Percentiles rank a stretch among this genome's conserved stretches.
These are phyloP conservation scores for Macroventuria anomochaeta DNA, from an alignment of 2,329 filamentous ascomycete genomes.

Conservation along the genomic window DNA sequence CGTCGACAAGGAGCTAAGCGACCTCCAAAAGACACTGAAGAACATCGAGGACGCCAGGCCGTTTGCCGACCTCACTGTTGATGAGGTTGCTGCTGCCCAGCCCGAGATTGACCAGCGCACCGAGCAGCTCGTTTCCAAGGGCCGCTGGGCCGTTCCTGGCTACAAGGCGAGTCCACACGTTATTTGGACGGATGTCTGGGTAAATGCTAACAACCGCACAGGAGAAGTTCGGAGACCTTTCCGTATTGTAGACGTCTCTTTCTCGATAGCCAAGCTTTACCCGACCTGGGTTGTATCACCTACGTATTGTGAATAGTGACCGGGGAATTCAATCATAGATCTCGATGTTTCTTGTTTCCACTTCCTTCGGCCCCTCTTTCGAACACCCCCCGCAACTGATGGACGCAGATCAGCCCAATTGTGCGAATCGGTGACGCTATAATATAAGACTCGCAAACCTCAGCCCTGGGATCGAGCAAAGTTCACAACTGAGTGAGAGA, in stretches of 20 bases:
- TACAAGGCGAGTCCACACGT: slow-evolving; percentile 80
- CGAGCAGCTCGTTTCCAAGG: slow-evolving; percentile 91
- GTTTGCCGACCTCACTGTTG: slow-evolving; percentile 96
- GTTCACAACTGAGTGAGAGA: no score
- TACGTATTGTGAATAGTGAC: slow-evolving; percentile 50
- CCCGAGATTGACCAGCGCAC: slow-evolving; percentile 99
- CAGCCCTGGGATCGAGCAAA: no score
- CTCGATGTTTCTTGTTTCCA: neutral
- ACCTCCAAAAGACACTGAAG: slow-evolving; percentile 90
- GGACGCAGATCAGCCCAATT: neutral
- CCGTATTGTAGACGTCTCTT: slow-evolving; percentile 75
- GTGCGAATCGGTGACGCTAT: neutral
- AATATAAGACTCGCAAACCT: neutral
- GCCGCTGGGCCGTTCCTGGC: slow-evolving; percentile 95
- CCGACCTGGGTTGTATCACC: slow-evolving; percentile 49
- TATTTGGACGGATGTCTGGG: neutral
- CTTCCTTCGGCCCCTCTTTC: neutral
- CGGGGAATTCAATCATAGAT: slow-evolving; percentile 46
- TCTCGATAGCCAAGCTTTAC: slow-evolving; percentile 37
- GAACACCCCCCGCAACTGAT: neutral
- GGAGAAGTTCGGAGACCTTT: slow-evolving; percentile 99
- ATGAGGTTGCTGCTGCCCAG: slow-evolving; percentile 91
- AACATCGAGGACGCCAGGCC: slow-evolving; percentile 97
- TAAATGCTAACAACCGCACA: slow-evolving; percentile 62
- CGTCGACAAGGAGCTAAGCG: slow-evolving; percentile 93